Evolutionary conservation across 345 rosid species (phyloP).

Genomic region (Euphorbia lathyris): DNA sequence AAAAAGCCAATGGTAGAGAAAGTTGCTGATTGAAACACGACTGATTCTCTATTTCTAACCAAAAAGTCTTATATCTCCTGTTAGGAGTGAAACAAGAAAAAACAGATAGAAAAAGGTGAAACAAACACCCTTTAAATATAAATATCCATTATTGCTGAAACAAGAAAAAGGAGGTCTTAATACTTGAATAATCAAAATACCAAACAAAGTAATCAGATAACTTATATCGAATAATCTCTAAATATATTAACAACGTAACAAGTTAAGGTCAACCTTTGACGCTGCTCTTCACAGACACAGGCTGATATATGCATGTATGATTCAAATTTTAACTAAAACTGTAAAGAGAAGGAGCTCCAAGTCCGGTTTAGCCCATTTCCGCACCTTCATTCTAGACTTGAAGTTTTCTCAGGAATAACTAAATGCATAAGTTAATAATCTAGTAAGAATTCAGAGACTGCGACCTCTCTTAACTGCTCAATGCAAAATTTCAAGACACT

Average conservation of each 20-base stretch:
- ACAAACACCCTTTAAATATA: no score
- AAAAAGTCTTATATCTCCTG: no score
- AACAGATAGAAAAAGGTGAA: no score
- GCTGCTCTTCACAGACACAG: neutral
- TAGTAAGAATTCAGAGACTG: slow-evolving; percentile 15
- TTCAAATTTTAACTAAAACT: neutral
- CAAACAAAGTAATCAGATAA: neutral
- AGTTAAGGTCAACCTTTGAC: neutral
- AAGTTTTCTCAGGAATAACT: neutral
- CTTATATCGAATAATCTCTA: no score
- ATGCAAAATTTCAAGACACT: slow-evolving; percentile 31
- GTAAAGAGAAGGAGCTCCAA: neutral
- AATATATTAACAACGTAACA: neutral
- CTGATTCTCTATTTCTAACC: no score
- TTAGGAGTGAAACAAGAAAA: no score
- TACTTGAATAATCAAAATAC: neutral
- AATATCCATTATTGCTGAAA: no score
- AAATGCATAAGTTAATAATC: slow-evolving; percentile 12
- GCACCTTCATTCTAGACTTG: neutral
- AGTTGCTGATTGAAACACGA: no score
- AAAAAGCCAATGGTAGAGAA: no score
- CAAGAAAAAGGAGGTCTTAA: no score
- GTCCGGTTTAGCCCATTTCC: neutral
- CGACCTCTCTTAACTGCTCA: slow-evolving; percentile 34
- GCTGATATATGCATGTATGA: neutral